Percentiles rank a stretch among this genome's conserved stretches.
Evolutionary conservation across 768 basidiomycete genomes (phyloP).

Genomic region (Hypholoma fasciculare): DNA sequence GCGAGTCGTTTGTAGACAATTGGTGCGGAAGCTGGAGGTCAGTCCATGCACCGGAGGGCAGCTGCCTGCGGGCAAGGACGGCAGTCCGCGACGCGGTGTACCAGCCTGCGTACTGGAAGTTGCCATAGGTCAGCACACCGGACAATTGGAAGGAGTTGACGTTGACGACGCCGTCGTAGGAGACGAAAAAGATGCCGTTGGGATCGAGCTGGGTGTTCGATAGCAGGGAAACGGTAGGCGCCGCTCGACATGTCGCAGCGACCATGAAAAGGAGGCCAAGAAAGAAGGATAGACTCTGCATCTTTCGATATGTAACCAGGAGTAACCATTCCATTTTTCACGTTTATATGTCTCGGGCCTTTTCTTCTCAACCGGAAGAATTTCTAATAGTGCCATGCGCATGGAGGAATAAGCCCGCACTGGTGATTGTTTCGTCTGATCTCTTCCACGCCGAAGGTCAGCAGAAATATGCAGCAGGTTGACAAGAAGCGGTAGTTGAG

Average conservation of each 20-base stretch:
- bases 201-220: conserved; percentile 38
- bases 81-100: conserved; percentile 42
- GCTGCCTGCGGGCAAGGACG: conserved; percentile 38
- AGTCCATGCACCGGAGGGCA: conserved; percentile 41
- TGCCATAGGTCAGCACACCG: conserved; percentile 37
- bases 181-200: conserved; percentile 43
- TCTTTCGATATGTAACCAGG: too few relatives aligned
- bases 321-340: too few relatives aligned
- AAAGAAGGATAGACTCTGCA: conserved; percentile 4
- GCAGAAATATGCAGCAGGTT: too few relatives aligned
- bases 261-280: conserved; percentile 9
- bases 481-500: too few relatives aligned
- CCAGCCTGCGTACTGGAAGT: conserved; percentile 46
- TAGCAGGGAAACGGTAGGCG: conserved; percentile 38
- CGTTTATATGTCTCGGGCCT: too few relatives aligned
- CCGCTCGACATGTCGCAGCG: conserved; percentile 25
- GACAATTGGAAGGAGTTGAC: conserved; percentile 48
- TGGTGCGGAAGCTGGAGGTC: conserved; percentile 43
- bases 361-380: neutral
- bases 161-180: conserved; percentile 47
- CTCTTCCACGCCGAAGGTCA: too few relatives aligned
- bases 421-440: too few relatives aligned
- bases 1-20: conserved; percentile 41
- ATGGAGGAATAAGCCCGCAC: neutral
- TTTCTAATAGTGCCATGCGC: neutral